phyloP scores from a whole-genome alignment of 768 basidiomycete species.

The Pisolithus tinctorius region DNA sequence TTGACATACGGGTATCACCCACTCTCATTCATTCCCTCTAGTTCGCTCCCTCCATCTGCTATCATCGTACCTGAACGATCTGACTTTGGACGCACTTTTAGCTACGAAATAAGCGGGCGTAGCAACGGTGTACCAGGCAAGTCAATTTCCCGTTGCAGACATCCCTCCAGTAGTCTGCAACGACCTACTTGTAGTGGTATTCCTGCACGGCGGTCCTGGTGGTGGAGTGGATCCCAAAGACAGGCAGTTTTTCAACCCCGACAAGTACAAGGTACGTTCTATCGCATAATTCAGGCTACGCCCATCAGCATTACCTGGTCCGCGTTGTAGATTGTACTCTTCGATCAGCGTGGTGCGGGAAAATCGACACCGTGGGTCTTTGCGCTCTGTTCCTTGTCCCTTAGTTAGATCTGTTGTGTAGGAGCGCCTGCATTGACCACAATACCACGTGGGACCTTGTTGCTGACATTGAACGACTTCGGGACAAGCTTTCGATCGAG shows the following conservation, averaged over 20 bases:
- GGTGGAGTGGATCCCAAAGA: constrained; percentile 66
- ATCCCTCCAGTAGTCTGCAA: neutral
- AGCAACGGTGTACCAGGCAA: constrained; percentile 68
- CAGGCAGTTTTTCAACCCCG: constrained; percentile 75
- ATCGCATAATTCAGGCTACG: neutral
- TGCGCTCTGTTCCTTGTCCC: neutral
- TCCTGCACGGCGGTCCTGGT: constrained; percentile 81
- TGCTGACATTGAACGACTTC: constrained; percentile 78
- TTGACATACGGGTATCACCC: constrained; percentile 57
- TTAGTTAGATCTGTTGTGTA: constrained; percentile 23
- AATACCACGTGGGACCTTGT: constrained; percentile 96
- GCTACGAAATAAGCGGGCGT: constrained; percentile 80
- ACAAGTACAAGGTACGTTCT: constrained; percentile 65
- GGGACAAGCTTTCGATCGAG: constrained; percentile 68
- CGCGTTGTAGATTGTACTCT: constrained; percentile 59
- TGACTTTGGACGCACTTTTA: constrained; percentile 20
- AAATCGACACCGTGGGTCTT: constrained; percentile 72
- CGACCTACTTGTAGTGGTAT: constrained; percentile 49
- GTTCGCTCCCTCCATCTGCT: constrained; percentile 35
- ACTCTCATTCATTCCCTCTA: constrained; percentile 59
- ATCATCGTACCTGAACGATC: neutral
- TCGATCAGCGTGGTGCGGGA: constrained; percentile 88
- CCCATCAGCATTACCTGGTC: neutral
- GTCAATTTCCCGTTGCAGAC: constrained; percentile 4
- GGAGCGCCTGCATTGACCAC: constrained; percentile 67